Base-by-base conservation (phyloP, 768 basidiomycete genomes). In the Phlebiopsis gigantea region DNA sequence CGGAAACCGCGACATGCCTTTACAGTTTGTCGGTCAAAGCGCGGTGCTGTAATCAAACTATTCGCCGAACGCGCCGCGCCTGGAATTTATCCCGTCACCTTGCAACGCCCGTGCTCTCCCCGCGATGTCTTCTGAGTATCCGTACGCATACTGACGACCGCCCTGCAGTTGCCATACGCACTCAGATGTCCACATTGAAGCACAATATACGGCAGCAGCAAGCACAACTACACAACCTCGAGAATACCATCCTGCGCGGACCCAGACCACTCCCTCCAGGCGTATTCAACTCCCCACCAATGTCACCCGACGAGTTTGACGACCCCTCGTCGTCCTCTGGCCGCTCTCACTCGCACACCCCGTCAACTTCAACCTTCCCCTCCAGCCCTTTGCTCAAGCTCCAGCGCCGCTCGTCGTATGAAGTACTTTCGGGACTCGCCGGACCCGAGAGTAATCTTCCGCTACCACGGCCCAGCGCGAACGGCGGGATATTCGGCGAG, bases 131-230 rank as follows among this genome's bases (percentile, higher is more conserved):
- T 50, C 28, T 12, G 15, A 31, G 12, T 25, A 39, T 15, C 46
- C 42, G 9, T 6, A 29, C 22, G 48, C 42, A 19, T 49, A 44
- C 58, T 55, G 1, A 59, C 46, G 34, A 8, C 63, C 65, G 58
- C 58, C 42, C 17, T 22, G 26, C 64, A 92, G 90, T 90, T 66
- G 80, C 83, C 60, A 77, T 90, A 53, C 82, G 90, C 55, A 84
- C 82, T 63, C 89, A 91, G 58, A 85, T 92, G 72, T 89, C 88
- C 62, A 85, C 84, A 41, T 72, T 92, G 65, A 90, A 87, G 71
- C 90, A 92, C 68, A 82, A 78, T 66, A 92, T 92, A 63, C 75
- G 90, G 59, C 89, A 91, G 63, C 87, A 92, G 66, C 88, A 90
- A 74, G 89, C 89, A 19, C 88, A 91, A 63, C 69, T 90, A 31